phyloP scores from a whole-genome alignment of 1,139 yeast species.

The Oligophagozyma castellii region DNA sequence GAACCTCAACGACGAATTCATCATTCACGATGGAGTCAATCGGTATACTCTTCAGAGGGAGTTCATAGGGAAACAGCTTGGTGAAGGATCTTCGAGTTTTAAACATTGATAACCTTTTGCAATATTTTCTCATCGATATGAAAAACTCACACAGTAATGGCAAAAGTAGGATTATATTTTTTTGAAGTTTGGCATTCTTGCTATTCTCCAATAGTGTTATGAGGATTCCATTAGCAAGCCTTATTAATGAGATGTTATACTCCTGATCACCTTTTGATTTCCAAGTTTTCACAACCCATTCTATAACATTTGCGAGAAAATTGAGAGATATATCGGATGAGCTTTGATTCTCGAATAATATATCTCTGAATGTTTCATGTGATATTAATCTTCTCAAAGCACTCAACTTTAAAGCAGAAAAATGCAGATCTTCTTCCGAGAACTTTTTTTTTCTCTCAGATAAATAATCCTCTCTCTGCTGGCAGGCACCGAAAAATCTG shows the following conservation, averaged over 20 bases:
- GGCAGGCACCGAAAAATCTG: conserved; percentile 6
- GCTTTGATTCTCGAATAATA: conserved; percentile 7
- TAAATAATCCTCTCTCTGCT: conserved; percentile 10
- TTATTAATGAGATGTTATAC: conserved; percentile 10
- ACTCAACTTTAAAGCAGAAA: conserved; percentile 11
- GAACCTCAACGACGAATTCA: conserved; percentile 55
- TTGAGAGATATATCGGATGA: conserved; percentile 5
- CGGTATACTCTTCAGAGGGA: conserved; percentile 53
- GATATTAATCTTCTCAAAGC: conserved; percentile 12
- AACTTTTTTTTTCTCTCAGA: conserved; percentile 5
- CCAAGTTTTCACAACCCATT: conserved; percentile 52
- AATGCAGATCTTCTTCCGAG: conserved; percentile 10
- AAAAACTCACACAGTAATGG: conserved; percentile 41
- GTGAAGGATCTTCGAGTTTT: conserved; percentile 52
- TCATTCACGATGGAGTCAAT: conserved; percentile 67
- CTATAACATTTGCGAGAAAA: conserved; percentile 25
- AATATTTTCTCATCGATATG: conserved; percentile 38
- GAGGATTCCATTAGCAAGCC: conserved; percentile 49
- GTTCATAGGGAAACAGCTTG: conserved; percentile 49
- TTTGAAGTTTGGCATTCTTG: conserved; percentile 25
- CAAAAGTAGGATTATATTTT: conserved; percentile 36
- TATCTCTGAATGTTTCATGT: conserved; percentile 6
- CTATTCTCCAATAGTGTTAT: conserved; percentile 21
- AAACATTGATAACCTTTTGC: conserved; percentile 38
- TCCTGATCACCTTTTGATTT: conserved; percentile 40